Base-by-base conservation (phyloP, 2,329 filamentous ascomycete genomes). In the Beauveria varroae region DNA sequence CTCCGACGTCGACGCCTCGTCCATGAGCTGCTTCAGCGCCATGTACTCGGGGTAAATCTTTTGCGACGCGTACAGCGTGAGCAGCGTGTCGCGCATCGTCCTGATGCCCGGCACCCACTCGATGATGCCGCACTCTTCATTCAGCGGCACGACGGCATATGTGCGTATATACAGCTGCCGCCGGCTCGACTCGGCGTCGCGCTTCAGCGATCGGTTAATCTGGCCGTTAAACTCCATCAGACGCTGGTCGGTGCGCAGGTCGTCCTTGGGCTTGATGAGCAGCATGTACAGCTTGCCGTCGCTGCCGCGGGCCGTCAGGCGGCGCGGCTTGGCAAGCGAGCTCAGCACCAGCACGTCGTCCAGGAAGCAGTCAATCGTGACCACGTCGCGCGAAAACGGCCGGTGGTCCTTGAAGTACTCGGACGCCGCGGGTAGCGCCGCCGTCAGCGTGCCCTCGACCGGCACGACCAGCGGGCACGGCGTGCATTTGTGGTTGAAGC, bases 171-270 rank as follows among this genome's bases (percentile, higher is more conserved):
- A 96, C 60, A 99, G 82, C 65, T 95, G 90, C 18, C 95, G 86
- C 72, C 91, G 89, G 73, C 90, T 96, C 18, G 92, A 90, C 71
- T 97, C 93, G 2, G 93, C 87, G 69, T 98, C 93, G 64, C 90
- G 87, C 71, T 97, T 96, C 61, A 99, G 77, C 3, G 93, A 91
- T 63, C 95, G 85, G 72, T 99, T 99, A 78, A 99, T 98, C 85
- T 98, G 95, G 51, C 89, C 87, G 72, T 98, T 99, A 79, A 99
- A 99, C 71, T 99, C 96, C 93, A 99, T 99, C 22, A 99, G 86
- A 57, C 95, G 91, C 73, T 98, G 93, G 69, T 99, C 96, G 66
- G 96, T 99, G 56, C 95, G 89, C 26, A 99, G 83, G 72, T 99
- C 96, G 72, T 99, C 95, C 73, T 98, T 98, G 9, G 95, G 96